Evolutionary conservation across 1,139 yeast species (phyloP).

Genomic region (Nakaseomyces bracarensis): DNA sequence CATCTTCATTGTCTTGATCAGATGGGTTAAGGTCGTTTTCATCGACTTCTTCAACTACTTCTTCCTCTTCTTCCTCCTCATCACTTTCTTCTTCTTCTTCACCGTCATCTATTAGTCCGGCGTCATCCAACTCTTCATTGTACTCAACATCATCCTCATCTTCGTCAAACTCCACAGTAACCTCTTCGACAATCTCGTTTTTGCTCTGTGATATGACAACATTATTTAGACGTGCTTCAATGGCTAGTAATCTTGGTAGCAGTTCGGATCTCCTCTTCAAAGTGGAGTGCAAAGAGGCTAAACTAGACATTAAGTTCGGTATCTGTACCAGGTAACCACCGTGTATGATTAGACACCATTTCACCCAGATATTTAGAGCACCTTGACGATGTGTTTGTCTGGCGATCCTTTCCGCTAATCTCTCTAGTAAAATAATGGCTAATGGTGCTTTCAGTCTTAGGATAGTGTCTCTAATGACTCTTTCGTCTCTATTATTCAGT

Average conservation of each 20-base stretch:
- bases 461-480: slow-evolving; percentile 64
- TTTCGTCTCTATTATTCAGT: slow-evolving; percentile 64
- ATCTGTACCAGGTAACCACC: slow-evolving; percentile 68
- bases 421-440: slow-evolving; percentile 68
- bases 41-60: slow-evolving; percentile 15
- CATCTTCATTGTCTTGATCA: slow-evolving; percentile 26
- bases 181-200: slow-evolving; percentile 32
- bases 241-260: slow-evolving; percentile 67
- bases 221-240: slow-evolving; percentile 67
- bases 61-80: slow-evolving; percentile 31
- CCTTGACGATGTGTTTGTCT: slow-evolving; percentile 57
- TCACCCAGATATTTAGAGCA: slow-evolving; percentile 78
- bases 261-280: slow-evolving; percentile 66
- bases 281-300: slow-evolving; percentile 72
- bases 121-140: slow-evolving; percentile 37
- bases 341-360: slow-evolving; percentile 85
- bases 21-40: slow-evolving; percentile 16
- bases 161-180: slow-evolving; percentile 20
- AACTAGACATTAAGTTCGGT: slow-evolving; percentile 58
- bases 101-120: slow-evolving; percentile 35
- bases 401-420: slow-evolving; percentile 76
- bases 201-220: slow-evolving; percentile 12
- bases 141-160: slow-evolving; percentile 38
- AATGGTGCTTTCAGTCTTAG: slow-evolving; percentile 60
- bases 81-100: slow-evolving; percentile 30